These are phyloP conservation scores for Hemisphaericaspora subhashii DNA, from an alignment of 1,139 yeast species.

Conservation along the genomic window DNA sequence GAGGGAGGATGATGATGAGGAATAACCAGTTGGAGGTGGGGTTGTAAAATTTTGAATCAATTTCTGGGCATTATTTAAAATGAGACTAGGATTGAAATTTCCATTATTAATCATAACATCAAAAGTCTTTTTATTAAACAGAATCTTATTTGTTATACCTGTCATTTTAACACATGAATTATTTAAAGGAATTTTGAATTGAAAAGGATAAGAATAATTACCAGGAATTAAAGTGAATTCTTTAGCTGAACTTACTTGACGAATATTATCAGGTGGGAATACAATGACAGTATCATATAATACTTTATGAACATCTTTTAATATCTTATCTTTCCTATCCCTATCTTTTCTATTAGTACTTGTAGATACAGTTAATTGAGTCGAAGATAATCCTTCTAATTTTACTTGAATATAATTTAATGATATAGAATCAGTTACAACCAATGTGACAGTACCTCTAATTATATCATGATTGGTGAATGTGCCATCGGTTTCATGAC, in stretches of 20 bases:
- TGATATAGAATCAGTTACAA: slow-evolving; percentile 46
- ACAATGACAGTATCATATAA: slow-evolving; percentile 56
- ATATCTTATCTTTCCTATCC: slow-evolving; percentile 21
- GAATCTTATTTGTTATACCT: slow-evolving; percentile 45
- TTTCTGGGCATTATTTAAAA: slow-evolving; percentile 25
- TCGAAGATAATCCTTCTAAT: slow-evolving; percentile 53
- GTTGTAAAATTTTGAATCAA: slow-evolving; percentile 11
- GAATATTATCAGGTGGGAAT: slow-evolving; percentile 60
- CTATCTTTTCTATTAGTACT: slow-evolving; percentile 14
- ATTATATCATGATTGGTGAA: slow-evolving; percentile 55
- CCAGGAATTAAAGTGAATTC: slow-evolving; percentile 66
- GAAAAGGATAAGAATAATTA: slow-evolving; percentile 56
- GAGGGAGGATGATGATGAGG: not conserved
- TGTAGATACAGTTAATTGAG: slow-evolving; percentile 31
- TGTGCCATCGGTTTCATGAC: slow-evolving; percentile 38
- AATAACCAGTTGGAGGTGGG: not conserved
- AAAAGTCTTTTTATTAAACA: slow-evolving; percentile 31
- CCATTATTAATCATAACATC: slow-evolving; percentile 40
- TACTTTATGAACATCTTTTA: slow-evolving; percentile 53
- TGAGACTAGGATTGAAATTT: slow-evolving; percentile 23
- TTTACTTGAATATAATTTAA: slow-evolving; percentile 57
- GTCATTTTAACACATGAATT: slow-evolving; percentile 46
- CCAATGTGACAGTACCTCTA: slow-evolving; percentile 47
- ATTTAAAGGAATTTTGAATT: slow-evolving; percentile 52
- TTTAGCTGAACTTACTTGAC: slow-evolving; percentile 46